Conservation (phyloP, 176 grass and related monocot genomes). For the Hsuehochloa calcarea region DNA sequence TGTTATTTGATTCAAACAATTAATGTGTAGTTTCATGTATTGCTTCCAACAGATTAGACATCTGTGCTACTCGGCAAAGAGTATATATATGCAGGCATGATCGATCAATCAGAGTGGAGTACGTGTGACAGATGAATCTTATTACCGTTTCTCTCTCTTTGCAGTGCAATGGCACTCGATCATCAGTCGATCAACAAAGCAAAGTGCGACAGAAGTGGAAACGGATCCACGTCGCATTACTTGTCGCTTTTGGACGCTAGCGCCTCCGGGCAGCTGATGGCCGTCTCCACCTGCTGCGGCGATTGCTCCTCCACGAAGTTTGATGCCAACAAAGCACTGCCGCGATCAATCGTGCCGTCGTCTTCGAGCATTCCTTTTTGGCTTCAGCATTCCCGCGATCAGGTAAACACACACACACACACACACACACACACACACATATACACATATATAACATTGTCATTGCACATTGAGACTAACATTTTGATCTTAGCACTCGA, state of each 20-base stretch:
- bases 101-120: not conserved
- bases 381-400: slow-evolving; percentile 55
- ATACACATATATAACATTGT: not conserved
- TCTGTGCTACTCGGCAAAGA: slow-evolving; percentile 6
- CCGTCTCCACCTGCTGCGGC: slow-evolving; percentile 9
- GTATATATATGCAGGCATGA: not conserved
- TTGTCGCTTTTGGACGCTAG: slow-evolving; percentile 34
- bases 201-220: slow-evolving; percentile 2
- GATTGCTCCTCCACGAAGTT: not conserved
- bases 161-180: slow-evolving; percentile 25
- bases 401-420: slow-evolving; percentile 5
- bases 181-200: not conserved
- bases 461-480: not conserved
- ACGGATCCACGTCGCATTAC: slow-evolving; percentile 21
- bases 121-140: slow-evolving; percentile 31
- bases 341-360: not conserved
- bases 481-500: not conserved
- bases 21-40: not conserved
- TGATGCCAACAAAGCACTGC: not conserved
- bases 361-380: slow-evolving; percentile 61
- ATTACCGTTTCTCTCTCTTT: not conserved
- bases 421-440: too few species aligned
- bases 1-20: slow-evolving; percentile 7
- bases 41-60: not conserved
- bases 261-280: slow-evolving; percentile 8